Conservation (phyloP, 1,284 basidiomycete species). For the Cystobasidium slooffiae region DNA sequence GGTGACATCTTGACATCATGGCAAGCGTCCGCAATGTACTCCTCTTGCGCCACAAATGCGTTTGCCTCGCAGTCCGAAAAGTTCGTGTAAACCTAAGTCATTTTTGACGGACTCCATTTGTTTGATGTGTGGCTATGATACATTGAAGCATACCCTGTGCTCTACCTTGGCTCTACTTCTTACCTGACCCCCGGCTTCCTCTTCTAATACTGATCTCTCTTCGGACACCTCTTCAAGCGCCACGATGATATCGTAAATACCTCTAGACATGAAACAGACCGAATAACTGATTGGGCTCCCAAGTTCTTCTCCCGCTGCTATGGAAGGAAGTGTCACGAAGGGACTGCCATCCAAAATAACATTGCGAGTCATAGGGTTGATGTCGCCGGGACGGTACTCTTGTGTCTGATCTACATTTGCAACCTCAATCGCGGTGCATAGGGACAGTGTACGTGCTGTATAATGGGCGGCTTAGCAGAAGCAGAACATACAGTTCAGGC, state of each 20-base stretch:
- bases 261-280: conserved; percentile 72
- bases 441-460: neutral
- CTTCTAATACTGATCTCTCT: neutral
- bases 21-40: too few species aligned
- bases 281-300: conserved; percentile 58
- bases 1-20: too few species aligned
- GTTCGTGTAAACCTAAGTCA: too few species aligned
- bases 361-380: conserved; percentile 47
- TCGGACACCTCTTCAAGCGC: conserved; percentile 55
- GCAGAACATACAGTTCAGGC: conserved; percentile 49
- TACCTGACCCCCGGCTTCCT: too few species aligned
- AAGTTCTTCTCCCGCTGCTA: conserved; percentile 39
- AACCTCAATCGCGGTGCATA: neutral
- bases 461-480: neutral
- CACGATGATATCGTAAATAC: conserved; percentile 70
- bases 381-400: neutral
- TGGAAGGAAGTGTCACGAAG: conserved; percentile 28
- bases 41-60: too few species aligned
- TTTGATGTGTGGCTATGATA: conserved; percentile 8
- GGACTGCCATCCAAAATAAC: conserved; percentile 49
- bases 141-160: conserved; percentile 20
- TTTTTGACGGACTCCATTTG: neutral
- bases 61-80: too few species aligned
- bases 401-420: too few species aligned
- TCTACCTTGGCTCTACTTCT: neutral